Evolutionary conservation across 2,329 filamentous ascomycete genomes (phyloP).

Genomic region (Botrytis paeoniae): DNA sequence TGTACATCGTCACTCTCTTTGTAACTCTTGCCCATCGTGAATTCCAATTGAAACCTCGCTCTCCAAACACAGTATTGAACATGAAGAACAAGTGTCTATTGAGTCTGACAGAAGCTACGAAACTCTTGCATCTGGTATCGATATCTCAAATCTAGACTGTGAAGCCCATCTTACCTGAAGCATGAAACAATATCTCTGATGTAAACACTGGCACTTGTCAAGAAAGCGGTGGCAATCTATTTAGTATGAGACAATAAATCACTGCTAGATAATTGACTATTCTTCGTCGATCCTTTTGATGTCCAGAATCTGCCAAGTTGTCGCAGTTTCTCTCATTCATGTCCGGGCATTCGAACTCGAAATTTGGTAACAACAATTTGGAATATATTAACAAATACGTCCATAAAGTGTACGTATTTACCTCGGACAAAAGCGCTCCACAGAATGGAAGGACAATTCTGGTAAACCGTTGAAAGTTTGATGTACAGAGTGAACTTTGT

Average conservation of each 20-base stretch:
- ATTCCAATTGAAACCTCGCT: background rate
- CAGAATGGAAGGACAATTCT: background rate
- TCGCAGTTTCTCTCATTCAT: background rate
- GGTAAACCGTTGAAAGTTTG: background rate
- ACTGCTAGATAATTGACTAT: background rate
- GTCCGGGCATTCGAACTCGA: background rate
- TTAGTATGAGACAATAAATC: background rate
- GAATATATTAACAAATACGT: background rate
- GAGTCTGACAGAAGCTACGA: background rate
- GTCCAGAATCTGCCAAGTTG: background rate
- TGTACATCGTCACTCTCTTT: background rate
- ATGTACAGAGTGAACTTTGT: background rate
- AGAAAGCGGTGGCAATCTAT: background rate
- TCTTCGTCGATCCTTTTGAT: background rate
- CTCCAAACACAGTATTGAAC: background rate
- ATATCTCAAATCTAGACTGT: background rate
- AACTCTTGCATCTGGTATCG: background rate
- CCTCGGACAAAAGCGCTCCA: background rate
- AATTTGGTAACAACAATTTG: background rate
- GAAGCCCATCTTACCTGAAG: background rate
- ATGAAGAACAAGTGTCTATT: background rate
- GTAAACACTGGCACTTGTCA: background rate
- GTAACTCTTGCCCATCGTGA: too few species aligned
- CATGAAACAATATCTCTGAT: background rate
- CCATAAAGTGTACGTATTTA: background rate